phyloP scores from a whole-genome alignment of 371 early-diverging fungal species.

The Mucor circinelloides region DNA sequence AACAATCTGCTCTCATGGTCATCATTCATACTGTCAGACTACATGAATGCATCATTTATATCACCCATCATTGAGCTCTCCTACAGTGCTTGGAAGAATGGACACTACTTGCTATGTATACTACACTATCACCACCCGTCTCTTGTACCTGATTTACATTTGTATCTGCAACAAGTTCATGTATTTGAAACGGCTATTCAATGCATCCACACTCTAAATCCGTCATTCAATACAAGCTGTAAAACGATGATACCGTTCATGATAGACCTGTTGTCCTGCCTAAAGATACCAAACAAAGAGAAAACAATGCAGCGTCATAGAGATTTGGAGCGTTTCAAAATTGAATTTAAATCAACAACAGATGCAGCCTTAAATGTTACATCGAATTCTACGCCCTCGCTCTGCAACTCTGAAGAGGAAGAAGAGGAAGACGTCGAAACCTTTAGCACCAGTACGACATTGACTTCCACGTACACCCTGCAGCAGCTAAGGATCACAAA shows the following conservation, averaged over 20 bases:
- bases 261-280: not conserved
- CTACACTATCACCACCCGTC: conserved; percentile 67
- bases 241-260: not conserved
- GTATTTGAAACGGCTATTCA: conserved; percentile 2
- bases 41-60: conserved; percentile 51
- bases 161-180: not conserved
- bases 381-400: conserved; percentile 2
- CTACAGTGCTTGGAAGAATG: conserved; percentile 61
- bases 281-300: conserved; percentile 10
- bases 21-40: conserved; percentile 56
- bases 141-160: conserved; percentile 53
- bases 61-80: conserved; percentile 58
- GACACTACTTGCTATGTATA: conserved; percentile 64
- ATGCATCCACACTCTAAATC: not conserved
- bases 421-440: conserved; percentile 2
- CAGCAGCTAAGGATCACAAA: conserved; percentile 44
- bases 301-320: conserved; percentile 15
- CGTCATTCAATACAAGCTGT: not conserved
- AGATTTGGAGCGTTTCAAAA: conserved; percentile 27
- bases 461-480: conserved; percentile 37
- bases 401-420: conserved; percentile 10
- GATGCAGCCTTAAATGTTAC: conserved; percentile 5
- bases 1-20: conserved; percentile 65
- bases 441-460: conserved; percentile 15
- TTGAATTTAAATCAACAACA: conserved; percentile 1